Conservation (phyloP, 208 protist species). For the Leishmania lainsoni region DNA sequence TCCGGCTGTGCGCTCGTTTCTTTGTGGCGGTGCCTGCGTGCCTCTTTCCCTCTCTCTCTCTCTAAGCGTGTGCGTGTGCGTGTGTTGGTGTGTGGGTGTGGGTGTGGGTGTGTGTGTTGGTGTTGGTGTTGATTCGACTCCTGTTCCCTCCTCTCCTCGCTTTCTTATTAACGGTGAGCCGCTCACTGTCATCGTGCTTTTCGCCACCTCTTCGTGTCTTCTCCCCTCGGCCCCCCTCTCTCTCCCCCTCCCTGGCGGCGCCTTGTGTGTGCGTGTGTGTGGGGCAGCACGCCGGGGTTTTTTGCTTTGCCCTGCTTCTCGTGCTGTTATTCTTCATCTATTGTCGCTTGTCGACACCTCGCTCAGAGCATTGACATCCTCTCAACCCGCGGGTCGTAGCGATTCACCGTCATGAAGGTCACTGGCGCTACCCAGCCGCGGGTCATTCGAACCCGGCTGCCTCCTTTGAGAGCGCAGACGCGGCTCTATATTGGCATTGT, state of each 20-base stretch:
- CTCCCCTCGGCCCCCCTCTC: background rate
- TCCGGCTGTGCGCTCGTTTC: too few relatives aligned
- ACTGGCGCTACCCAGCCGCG: background rate
- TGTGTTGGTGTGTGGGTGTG: too few relatives aligned
- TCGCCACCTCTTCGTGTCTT: background rate
- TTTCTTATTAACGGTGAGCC: too few relatives aligned
- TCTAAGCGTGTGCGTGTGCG: background rate
- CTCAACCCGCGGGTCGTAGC: background rate
- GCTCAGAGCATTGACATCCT: background rate
- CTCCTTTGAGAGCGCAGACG: background rate
- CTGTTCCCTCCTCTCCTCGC: too few relatives aligned
- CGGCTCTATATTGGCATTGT: background rate
- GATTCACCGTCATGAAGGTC: background rate
- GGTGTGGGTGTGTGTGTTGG: too few relatives aligned
- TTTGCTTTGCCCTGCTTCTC: background rate
- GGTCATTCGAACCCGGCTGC: background rate
- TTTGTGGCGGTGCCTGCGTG: background rate
- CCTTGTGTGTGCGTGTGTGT: background rate
- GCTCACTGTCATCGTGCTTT: background rate
- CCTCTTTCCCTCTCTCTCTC: background rate
- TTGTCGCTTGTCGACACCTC: background rate
- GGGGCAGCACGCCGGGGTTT: background rate
- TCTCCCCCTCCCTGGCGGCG: background rate
- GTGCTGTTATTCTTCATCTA: background rate
- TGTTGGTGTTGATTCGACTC: background rate